phyloP scores from a whole-genome alignment of 2,329 filamentous ascomycete genomes.

The Aspergillus pseudoglaucus region DNA sequence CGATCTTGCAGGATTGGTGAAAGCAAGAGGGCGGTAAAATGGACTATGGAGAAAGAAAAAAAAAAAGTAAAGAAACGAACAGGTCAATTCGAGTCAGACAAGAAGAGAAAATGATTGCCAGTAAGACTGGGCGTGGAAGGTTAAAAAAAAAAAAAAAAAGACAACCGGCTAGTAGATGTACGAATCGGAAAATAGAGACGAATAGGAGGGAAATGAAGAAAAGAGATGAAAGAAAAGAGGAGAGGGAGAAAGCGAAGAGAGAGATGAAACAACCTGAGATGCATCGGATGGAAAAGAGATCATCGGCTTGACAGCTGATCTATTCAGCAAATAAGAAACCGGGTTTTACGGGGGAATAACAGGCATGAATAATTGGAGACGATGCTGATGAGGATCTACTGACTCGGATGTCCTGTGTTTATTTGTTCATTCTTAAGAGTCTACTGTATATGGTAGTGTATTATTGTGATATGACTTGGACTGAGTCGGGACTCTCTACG shows the following conservation, averaged over 20 bases:
- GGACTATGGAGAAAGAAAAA: neutral
- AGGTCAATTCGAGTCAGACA: neutral
- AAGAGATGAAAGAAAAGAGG: neutral
- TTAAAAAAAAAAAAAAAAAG: neutral
- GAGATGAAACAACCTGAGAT: constrained; percentile 18
- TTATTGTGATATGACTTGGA: neutral
- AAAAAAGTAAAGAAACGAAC: neutral
- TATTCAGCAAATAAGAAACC: constrained; percentile 13
- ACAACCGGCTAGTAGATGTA: neutral
- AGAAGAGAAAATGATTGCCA: constrained; percentile 4
- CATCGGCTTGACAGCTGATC: constrained; percentile 21
- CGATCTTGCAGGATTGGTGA: neutral
- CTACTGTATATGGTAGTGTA: neutral
- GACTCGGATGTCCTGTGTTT: neutral
- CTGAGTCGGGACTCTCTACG: neutral
- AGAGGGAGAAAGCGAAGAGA: constrained; percentile 3
- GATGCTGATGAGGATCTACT: neutral
- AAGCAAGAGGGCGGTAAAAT: neutral
- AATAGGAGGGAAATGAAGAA: constrained; percentile 6
- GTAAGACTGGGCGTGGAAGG: constrained; percentile 4
- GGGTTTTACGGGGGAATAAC: neutral
- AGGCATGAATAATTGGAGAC: neutral
- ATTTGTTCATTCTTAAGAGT: too few species aligned
- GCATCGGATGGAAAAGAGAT: constrained; percentile 17
- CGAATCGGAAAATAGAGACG: constrained; percentile 1